Evolutionary conservation across 352 stramenopile genomes (phyloP), one percentile per base, ranked within the genome.

Genomic region (Globisporangium sylvaticum): DNA sequence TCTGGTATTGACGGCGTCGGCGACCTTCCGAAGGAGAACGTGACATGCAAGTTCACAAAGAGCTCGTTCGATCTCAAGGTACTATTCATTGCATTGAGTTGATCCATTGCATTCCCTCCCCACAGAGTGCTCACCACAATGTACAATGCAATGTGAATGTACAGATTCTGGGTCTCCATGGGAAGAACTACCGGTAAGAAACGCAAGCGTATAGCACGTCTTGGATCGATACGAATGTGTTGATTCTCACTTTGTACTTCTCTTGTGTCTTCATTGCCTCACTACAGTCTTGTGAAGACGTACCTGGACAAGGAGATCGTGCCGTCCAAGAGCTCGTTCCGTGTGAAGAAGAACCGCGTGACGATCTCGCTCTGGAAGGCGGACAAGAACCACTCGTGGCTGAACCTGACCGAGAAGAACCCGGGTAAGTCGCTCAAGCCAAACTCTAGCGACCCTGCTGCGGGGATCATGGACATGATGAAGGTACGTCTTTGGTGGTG

Each of bases 381-480:
- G 29, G 81, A 93, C 66, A 90, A 89, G 67, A 80, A 92, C 72
- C 76, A 80, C 46, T 76, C 80, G 68, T 95, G 88, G 88, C 89
- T 90, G 73, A 90, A 86, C 53, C 65, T 96, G 44, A 94, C 85
- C 34, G 80, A 88, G 48, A 96, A 96, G 75, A 94, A 92, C 58
- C 77, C 87, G 7, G 73, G 64, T 32, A 91, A 90, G 55, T 48
- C 62, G 24, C 69, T 58, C 65, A 86, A 88, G 44, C 64, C 78
- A 24, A 77, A 76, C 56, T 65, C 75, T n/a, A 81, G 65, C 34
- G 89, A 96, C 69, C 89, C 89, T 1, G 37, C 80, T 6, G 83
- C 89, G 4, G 87, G 89, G 34, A 94, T 96, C 77, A 95, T 96
- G 89, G 88, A 95, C 65, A 94, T 96, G 86, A 96, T 96, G 88